These are phyloP conservation scores for Viola odorata DNA, from an alignment of 345 rosid species.

Conservation along the genomic window DNA sequence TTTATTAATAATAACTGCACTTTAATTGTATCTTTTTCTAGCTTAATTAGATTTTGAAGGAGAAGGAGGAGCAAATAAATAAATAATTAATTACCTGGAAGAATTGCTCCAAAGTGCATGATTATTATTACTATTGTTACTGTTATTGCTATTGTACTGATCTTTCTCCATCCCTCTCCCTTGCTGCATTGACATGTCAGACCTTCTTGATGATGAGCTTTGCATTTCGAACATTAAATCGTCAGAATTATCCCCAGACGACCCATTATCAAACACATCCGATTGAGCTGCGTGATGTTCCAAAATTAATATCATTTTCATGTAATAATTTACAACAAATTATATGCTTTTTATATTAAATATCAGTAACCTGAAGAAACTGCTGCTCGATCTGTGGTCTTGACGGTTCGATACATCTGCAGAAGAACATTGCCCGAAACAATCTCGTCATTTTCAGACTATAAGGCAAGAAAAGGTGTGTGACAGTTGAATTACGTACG, in stretches of 20 bases:
- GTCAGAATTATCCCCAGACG: conserved; percentile 82
- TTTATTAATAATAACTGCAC: too few relatives aligned
- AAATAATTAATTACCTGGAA: conserved; percentile 31
- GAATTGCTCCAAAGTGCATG: conserved; percentile 71
- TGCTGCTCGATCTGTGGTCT: conserved; percentile 64
- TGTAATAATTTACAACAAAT: too few relatives aligned
- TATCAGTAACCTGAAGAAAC: conserved; percentile 49
- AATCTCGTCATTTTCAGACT: background rate
- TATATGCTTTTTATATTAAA: too few relatives aligned
- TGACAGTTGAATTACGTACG: too few relatives aligned
- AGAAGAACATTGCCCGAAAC: background rate
- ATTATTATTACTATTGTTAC: conserved; percentile 37
- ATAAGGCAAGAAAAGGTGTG: too few relatives aligned
- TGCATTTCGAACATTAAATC: conserved; percentile 69
- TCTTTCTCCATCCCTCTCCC: conserved; percentile 21
- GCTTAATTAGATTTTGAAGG: too few relatives aligned
- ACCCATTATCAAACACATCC: conserved; percentile 68
- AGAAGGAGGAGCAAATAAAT: too few relatives aligned
- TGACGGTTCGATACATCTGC: conserved; percentile 74
- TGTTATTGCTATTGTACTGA: conserved; percentile 9
- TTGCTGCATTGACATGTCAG: conserved; percentile 39
- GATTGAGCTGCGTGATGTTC: conserved; percentile 46
- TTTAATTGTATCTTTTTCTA: too few relatives aligned
- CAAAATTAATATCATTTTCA: background rate
- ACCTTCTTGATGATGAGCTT: conserved; percentile 38